Evolutionary conservation across 1,284 basidiomycete genomes (phyloP).

Genomic region (Ustilago crameri): DNA sequence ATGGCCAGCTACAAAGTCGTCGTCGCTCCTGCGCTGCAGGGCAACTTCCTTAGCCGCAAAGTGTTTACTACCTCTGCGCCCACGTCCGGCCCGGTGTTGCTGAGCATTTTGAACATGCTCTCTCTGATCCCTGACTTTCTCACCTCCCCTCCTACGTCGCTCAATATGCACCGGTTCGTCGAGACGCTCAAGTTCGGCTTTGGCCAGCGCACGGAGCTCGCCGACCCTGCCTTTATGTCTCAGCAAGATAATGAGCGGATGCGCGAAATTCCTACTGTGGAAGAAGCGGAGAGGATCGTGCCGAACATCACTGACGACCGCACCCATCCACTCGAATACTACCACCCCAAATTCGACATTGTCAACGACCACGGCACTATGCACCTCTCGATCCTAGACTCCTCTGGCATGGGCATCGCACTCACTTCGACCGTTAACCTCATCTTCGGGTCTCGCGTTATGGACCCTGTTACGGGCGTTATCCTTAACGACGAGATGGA

Average conservation of each 20-base stretch:
- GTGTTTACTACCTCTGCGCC: constrained; percentile 80
- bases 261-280: constrained; percentile 40
- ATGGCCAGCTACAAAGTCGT: constrained; percentile 76
- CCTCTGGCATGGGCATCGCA: constrained; percentile 68
- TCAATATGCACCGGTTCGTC: constrained; percentile 69
- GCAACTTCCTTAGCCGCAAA: constrained; percentile 80
- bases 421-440: constrained; percentile 70
- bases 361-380: constrained; percentile 69
- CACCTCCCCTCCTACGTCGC: constrained; percentile 19
- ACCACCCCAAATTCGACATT: constrained; percentile 68
- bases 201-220: constrained; percentile 69
- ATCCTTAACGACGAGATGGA: constrained; percentile 70
- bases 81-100: constrained; percentile 64
- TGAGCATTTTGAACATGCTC: constrained; percentile 65
- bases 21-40: constrained; percentile 79
- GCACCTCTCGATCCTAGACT: constrained; percentile 69
- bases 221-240: constrained; percentile 69
- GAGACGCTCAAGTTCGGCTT: constrained; percentile 69
- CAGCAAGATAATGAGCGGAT: constrained; percentile 36
- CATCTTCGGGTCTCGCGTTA: constrained; percentile 67
- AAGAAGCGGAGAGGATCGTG: constrained; percentile 58
- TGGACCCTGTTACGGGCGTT: constrained; percentile 55
- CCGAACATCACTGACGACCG: constrained; percentile 63
- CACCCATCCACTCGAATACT: constrained; percentile 63
- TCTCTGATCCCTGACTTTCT: constrained; percentile 44